phyloP scores from a whole-genome alignment of 169 alveolate genomes.

The Plasmodium berghei region DNA sequence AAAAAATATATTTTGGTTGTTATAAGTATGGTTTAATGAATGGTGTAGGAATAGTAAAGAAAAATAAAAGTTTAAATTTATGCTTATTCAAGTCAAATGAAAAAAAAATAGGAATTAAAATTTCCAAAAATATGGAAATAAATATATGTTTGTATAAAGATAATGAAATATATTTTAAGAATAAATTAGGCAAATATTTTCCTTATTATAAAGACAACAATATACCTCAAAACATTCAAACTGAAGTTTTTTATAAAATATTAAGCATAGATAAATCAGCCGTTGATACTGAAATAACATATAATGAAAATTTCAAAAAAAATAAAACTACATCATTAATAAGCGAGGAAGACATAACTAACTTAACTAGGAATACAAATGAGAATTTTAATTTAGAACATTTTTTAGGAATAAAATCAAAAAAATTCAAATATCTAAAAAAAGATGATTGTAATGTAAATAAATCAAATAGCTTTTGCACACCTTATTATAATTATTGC shows the following conservation, averaged over 20 bases:
- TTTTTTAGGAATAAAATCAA: no score
- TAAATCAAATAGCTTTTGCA: no score
- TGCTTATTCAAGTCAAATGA: constrained; percentile 50
- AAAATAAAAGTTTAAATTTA: constrained; percentile 61
- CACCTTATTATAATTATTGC: no score
- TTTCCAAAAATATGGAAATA: constrained; percentile 55
- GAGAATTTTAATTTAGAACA: no score
- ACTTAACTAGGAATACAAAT: no score
- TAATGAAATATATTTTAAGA: constrained; percentile 21
- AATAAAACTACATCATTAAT: no score
- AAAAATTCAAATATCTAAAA: no score
- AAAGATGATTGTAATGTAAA: no score
- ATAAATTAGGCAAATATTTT: constrained; percentile 26
- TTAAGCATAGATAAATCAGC: constrained; percentile 16
- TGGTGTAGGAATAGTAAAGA: constrained; percentile 73
- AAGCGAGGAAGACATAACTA: no score
- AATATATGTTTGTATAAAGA: constrained; percentile 28
- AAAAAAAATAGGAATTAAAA: constrained; percentile 35
- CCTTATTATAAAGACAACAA: constrained; percentile 26
- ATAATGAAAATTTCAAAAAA: no score
- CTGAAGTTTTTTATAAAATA: constrained; percentile 23
- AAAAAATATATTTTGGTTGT: constrained; percentile 33
- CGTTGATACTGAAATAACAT: no score
- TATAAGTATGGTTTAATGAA: constrained; percentile 66
- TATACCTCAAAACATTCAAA: constrained; percentile 8